Evolutionary conservation across 129 eudicot genomes (phyloP).

Genomic region (Solidago caesia): DNA sequence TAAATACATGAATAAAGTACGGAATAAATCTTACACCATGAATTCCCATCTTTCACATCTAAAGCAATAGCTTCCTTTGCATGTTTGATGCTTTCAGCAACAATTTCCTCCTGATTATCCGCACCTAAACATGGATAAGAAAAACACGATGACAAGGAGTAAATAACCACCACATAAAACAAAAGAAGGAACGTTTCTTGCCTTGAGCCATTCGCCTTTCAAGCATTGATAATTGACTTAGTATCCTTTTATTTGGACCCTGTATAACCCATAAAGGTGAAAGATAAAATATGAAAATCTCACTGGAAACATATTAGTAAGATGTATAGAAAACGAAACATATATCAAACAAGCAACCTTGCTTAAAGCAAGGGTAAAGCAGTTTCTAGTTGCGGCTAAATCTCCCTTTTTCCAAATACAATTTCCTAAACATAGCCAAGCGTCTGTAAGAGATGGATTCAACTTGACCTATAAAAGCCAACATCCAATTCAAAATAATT

Average conservation of each 20-base stretch:
- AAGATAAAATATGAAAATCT: slow-evolving; percentile 2
- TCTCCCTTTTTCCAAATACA: slow-evolving; percentile 99
- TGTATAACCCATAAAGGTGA: slow-evolving; percentile 27
- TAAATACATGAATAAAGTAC: not conserved
- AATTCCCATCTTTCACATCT: slow-evolving; percentile 93
- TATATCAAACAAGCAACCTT: slow-evolving; percentile 50
- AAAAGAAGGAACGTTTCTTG: slow-evolving; percentile 29
- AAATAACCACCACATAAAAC: not conserved
- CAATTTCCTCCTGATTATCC: slow-evolving; percentile 68
- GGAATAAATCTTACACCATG: slow-evolving; percentile 79
- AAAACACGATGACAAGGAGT: slow-evolving; percentile 1
- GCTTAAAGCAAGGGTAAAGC: slow-evolving; percentile 72
- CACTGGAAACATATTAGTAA: slow-evolving; percentile 5
- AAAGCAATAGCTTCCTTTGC: slow-evolving; percentile 91
- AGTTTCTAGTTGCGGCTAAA: slow-evolving; percentile 70
- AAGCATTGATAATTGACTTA: slow-evolving; percentile 95
- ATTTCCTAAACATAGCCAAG: slow-evolving; percentile 91
- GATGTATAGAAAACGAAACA: not conserved
- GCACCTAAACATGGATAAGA: slow-evolving; percentile 46
- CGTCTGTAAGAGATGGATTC: slow-evolving; percentile 94
- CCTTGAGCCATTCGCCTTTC: slow-evolving; percentile 98
- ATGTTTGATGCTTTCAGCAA: slow-evolving; percentile 82
- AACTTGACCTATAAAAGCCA: slow-evolving; percentile 65
- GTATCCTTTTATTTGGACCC: slow-evolving; percentile 87
- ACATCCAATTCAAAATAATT: slow-evolving; percentile 19